A percentile compares a stretch with the other conserved stretches of the same genome.
Conservation (phyloP, 2,329 filamentous ascomycete species). For the Cytospora piceicola region DNA sequence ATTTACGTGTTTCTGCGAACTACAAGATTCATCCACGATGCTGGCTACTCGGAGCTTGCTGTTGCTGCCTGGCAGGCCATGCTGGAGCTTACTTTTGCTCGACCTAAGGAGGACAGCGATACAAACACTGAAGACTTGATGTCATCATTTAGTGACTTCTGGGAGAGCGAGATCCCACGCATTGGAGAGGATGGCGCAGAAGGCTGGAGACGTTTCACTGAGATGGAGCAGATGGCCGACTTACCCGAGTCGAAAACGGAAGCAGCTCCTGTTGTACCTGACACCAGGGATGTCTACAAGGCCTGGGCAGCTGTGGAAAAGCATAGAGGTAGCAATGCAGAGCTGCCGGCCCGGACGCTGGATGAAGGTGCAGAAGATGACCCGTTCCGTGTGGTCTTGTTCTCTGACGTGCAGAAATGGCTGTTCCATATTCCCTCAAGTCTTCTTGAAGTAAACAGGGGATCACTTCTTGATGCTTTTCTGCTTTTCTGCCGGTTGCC, state of each 20-base stretch:
- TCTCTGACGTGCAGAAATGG: conserved; percentile 71
- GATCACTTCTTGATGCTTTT: conserved; percentile 69
- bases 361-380: conserved; percentile 80
- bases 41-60: conserved; percentile 78
- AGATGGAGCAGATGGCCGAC: conserved; percentile 43
- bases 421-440: conserved; percentile 55
- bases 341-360: conserved; percentile 70
- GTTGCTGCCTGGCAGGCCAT: conserved; percentile 82
- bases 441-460: conserved; percentile 42
- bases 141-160: conserved; percentile 70
- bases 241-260: conserved; percentile 45
- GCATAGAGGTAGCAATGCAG: conserved; percentile 50
- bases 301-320: conserved; percentile 60
- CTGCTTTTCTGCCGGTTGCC: conserved; percentile 70
- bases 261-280: conserved; percentile 29
- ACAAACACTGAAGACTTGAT: conserved; percentile 31
- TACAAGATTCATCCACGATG: conserved; percentile 74
- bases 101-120: conserved; percentile 44
- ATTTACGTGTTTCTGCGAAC: conserved; percentile 75
- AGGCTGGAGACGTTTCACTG: conserved; percentile 68
- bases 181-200: conserved; percentile 73
- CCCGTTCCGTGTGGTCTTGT: conserved; percentile 80
- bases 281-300: conserved; percentile 52
- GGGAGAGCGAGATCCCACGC: conserved; percentile 81
- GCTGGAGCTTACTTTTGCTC: conserved; percentile 72